These are phyloP conservation scores for Cystobasidium slooffiae DNA, from an alignment of 1,284 basidiomycete species.

Conservation along the genomic window DNA sequence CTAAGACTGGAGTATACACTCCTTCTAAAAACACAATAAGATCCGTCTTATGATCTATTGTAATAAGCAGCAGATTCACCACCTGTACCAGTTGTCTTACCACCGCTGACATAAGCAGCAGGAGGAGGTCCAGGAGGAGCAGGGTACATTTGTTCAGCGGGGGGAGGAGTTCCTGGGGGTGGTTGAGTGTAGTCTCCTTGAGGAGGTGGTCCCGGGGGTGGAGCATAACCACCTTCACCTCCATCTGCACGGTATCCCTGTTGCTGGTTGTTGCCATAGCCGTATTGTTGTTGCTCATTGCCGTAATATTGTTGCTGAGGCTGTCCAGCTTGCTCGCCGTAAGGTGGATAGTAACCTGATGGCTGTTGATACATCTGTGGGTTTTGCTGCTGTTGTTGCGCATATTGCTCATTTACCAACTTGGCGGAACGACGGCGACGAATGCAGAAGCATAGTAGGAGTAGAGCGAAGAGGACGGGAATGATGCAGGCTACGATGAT, in stretches of 20 bases:
- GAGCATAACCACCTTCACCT: constrained; percentile 4
- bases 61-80: constrained; percentile 21
- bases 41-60: not conserved
- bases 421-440: not conserved
- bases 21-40: not conserved
- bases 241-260: constrained; percentile 5
- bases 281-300: constrained; percentile 15
- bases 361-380: constrained; percentile 25
- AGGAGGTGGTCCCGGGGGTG: constrained; percentile 18
- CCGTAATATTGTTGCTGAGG: constrained; percentile 6
- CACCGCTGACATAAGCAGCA: constrained; percentile 11
- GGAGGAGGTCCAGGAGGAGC: constrained; percentile 39
- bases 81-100: not conserved
- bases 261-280: not conserved
- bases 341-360: constrained; percentile 11
- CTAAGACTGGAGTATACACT: too few relatives aligned
- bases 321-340: constrained; percentile 1
- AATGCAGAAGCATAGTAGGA: constrained; percentile 5
- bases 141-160: constrained; percentile 6
- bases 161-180: constrained; percentile 16
- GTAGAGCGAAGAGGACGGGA: constrained; percentile 25
- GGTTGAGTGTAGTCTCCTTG: constrained; percentile 16
- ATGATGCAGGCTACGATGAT: constrained; percentile 23
- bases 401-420: constrained; percentile 1
- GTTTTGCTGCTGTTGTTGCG: constrained; percentile 1